A percentile compares a stretch with the other conserved stretches of the same genome.
Evolutionary conservation across 768 basidiomycete species (phyloP).

Genomic region (Amanita fuliginea): DNA sequence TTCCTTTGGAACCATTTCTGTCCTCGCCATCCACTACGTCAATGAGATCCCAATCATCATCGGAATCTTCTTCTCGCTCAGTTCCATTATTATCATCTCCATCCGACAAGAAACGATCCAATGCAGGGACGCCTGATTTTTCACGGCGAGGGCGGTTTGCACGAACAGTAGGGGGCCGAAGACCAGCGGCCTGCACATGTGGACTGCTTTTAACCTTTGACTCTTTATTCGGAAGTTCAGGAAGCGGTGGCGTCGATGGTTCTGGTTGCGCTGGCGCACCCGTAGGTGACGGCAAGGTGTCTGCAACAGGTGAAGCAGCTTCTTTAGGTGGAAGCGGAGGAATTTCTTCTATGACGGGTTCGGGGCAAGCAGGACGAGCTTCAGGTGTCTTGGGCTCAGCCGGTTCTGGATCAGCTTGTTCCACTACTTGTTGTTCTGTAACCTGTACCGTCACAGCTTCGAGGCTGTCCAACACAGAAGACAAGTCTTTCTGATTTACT

Average conservation of each 20-base stretch:
- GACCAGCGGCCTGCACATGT: slow-evolving; percentile 13
- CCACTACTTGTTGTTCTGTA: slow-evolving; percentile 12
- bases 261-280: slow-evolving; percentile 4
- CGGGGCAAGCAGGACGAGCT: slow-evolving; percentile 35
- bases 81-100: slow-evolving; percentile 33
- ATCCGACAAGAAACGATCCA: slow-evolving; percentile 64
- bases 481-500: slow-evolving; percentile 29
- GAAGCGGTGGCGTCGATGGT: not conserved
- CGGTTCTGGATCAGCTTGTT: slow-evolving; percentile 21
- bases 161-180: slow-evolving; percentile 15
- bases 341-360: slow-evolving; percentile 11
- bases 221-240: slow-evolving; percentile 16
- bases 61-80: slow-evolving; percentile 49
- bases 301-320: not conserved
- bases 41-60: slow-evolving; percentile 90
- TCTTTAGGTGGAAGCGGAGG: slow-evolving; percentile 6
- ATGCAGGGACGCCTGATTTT: slow-evolving; percentile 73
- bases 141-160: slow-evolving; percentile 44
- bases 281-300: not conserved
- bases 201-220: slow-evolving; percentile 12
- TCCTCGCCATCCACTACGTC: slow-evolving; percentile 77
- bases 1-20: slow-evolving; percentile 67
- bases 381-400: slow-evolving; percentile 71
- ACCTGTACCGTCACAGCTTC: slow-evolving; percentile 15
- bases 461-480: slow-evolving; percentile 24